Percentiles rank a stretch among this genome's conserved stretches.
Conservation (phyloP, 768 basidiomycete genomes). For the Psilocybe subaeruginosa region DNA sequence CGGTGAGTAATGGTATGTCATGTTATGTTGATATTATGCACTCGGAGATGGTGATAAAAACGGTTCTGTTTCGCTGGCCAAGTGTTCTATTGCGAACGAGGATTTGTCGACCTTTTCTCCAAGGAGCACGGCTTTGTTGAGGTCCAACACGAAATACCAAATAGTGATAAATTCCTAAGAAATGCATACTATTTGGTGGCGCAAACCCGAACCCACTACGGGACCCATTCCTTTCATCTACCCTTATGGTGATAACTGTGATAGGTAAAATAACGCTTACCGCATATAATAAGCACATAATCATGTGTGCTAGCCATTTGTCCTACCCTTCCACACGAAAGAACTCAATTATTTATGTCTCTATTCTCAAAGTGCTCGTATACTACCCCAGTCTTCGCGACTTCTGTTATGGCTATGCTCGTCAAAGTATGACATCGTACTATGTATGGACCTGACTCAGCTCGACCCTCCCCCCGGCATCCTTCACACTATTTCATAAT, state of each 20-base stretch:
- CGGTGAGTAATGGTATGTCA: not conserved
- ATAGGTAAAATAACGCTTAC: not conserved
- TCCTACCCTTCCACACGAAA: not conserved
- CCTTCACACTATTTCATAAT: not conserved
- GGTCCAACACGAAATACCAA: not conserved
- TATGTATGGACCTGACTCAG: not conserved
- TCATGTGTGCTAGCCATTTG: not conserved
- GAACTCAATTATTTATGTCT: too few relatives aligned
- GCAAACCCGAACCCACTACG: not conserved
- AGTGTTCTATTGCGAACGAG: not conserved
- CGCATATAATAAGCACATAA: not conserved
- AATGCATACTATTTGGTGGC: not conserved
- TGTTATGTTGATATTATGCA: not conserved
- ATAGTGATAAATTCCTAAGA: not conserved
- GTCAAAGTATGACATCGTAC: not conserved
- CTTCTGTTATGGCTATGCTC: not conserved
- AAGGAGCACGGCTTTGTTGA: not conserved
- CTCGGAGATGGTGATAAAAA: slow-evolving; percentile 3
- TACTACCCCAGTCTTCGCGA: not conserved
- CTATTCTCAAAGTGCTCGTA: too few relatives aligned
- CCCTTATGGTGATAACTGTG: slow-evolving; percentile 17
- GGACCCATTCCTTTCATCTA: slow-evolving; percentile 13
- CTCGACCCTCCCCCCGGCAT: not conserved
- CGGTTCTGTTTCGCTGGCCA: not conserved
- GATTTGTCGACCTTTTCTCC: slow-evolving; percentile 4